Evolutionary conservation across 169 alveolate genomes (phyloP), one percentile per base, ranked within the genome.

Genomic region (Eimeria praecox): DNA sequence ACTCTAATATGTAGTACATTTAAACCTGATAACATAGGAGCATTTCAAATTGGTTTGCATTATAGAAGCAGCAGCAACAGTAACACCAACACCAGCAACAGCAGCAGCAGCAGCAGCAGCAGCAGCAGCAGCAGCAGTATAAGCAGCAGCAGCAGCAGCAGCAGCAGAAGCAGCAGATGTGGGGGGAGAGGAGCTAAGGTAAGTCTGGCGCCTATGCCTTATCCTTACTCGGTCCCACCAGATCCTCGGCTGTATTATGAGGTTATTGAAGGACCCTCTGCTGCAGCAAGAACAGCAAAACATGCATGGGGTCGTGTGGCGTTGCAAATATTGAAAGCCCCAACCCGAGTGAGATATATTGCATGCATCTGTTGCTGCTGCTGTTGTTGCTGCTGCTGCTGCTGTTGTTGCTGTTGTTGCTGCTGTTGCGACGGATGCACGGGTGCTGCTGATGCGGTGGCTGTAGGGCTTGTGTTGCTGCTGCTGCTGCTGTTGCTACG

Each of bases 181-280:
- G n/a, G n/a, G n/a, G n/a, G n/a, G n/a, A n/a, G n/a, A n/a, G n/a
- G n/a, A n/a, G n/a, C 75, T 14, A 40, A 18, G 69, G 85, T 24
- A 18, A 18, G 42, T n/a, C 73, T 75, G 4, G 35, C 33, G 49
- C 96, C 87, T n/a, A 49, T 92, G 71, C 96, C 96, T 35, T 75
- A 78, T 33, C 96, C 96, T 0, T 77, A 92, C 93, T 92, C 92
- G 46, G n/a, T 73, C 30, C 96, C 96, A 27, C 96, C 96, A 30
- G 73, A 78, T 14, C 56, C 93, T 9, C 24, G 56, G 30, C 59
- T 90, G 3, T 90, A 40, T 24, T n/a, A 71, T 33, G 73, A 66
- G 5, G 80, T 40, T 54, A 71, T 90, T 27, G 42, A 40, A 27
- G 94, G 78, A 12, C 92, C 75, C 0, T 83, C 71, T 33, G 75